Evolutionary conservation across 805 yeast species (phyloP).

Genomic region (Starmerella stigmatis): DNA sequence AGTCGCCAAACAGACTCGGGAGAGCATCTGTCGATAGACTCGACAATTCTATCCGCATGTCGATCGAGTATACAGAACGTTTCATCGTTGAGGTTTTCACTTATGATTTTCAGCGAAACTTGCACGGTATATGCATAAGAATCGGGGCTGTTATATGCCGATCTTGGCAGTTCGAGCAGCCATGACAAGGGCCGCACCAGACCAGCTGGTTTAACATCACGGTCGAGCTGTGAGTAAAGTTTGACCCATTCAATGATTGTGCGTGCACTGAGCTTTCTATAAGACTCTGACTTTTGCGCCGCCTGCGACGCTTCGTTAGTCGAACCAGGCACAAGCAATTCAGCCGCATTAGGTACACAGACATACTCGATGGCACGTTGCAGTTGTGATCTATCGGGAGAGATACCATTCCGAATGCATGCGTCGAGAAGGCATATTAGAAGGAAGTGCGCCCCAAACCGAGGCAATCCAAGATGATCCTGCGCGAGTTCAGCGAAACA

Average conservation of each 20-base stretch:
- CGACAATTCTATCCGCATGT: background rate
- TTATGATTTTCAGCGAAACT: background rate
- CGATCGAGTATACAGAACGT: background rate
- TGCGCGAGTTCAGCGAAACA: conserved; percentile 1
- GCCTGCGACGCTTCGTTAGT: conserved; percentile 5
- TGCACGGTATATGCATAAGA: background rate
- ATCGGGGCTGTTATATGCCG: background rate
- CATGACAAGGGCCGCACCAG: background rate
- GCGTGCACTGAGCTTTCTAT: conserved; percentile 8
- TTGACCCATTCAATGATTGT: conserved; percentile 10
- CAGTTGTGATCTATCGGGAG: background rate
- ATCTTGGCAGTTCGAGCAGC: background rate
- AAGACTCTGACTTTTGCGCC: conserved; percentile 6
- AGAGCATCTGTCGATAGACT: background rate
- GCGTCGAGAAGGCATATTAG: background rate
- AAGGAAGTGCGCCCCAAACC: conserved; percentile 17
- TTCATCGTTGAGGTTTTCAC: background rate
- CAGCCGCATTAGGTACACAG: background rate
- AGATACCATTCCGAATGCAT: background rate
- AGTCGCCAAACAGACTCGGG: conserved; percentile 3
- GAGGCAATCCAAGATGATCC: conserved; percentile 9
- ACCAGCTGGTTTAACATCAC: background rate
- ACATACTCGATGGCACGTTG: conserved; percentile 12
- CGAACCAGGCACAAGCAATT: background rate
- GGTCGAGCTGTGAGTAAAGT: background rate